Evolutionary conservation across 129 eudicot species (phyloP).

Genomic region (Gnaphalium uliginosum): DNA sequence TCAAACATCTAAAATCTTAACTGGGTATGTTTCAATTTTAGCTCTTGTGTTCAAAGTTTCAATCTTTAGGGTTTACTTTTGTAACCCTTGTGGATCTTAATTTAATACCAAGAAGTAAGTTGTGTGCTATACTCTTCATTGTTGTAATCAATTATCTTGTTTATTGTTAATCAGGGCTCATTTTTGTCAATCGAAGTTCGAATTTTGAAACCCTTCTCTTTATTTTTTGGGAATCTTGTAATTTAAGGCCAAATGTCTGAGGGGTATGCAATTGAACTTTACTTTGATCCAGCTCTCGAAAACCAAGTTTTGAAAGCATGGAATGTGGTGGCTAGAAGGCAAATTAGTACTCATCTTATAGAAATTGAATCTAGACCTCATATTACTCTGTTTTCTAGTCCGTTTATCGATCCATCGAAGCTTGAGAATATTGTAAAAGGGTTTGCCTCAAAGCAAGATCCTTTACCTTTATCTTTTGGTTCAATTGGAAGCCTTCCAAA

Average conservation of each 20-base stretch:
- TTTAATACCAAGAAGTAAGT: conserved; percentile 6
- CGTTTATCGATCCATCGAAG: conserved; percentile 66
- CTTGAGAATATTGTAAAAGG: conserved; percentile 64
- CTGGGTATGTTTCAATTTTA: conserved; percentile 41
- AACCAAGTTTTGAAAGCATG: conserved; percentile 95
- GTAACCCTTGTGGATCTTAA: conserved; percentile 10
- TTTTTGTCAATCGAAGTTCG: not conserved
- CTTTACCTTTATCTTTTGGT: conserved; percentile 69
- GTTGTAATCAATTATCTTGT: conserved; percentile 6
- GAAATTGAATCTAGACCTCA: conserved; percentile 98
- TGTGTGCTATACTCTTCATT: not conserved
- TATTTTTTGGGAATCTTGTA: not conserved
- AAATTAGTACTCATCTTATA: conserved; percentile 95
- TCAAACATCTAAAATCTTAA: conserved; percentile 34
- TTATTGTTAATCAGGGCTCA: conserved; percentile 16
- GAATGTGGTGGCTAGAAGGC: conserved; percentile 93
- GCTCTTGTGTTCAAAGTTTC: not conserved
- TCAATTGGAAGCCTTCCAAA: conserved; percentile 81
- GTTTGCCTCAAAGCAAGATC: conserved; percentile 79
- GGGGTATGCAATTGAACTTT: conserved; percentile 93
- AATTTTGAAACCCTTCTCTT: conserved; percentile 18
- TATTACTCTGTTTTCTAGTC: conserved; percentile 77
- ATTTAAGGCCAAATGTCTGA: conserved; percentile 64
- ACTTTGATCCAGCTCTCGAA: conserved; percentile 97
- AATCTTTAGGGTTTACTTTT: conserved; percentile 22